A percentile compares a stretch with the other conserved stretches of the same genome.
These are phyloP conservation scores for Apiotrichum montevideense DNA, from an alignment of 1,284 basidiomycete genomes.

Conservation along the genomic window DNA sequence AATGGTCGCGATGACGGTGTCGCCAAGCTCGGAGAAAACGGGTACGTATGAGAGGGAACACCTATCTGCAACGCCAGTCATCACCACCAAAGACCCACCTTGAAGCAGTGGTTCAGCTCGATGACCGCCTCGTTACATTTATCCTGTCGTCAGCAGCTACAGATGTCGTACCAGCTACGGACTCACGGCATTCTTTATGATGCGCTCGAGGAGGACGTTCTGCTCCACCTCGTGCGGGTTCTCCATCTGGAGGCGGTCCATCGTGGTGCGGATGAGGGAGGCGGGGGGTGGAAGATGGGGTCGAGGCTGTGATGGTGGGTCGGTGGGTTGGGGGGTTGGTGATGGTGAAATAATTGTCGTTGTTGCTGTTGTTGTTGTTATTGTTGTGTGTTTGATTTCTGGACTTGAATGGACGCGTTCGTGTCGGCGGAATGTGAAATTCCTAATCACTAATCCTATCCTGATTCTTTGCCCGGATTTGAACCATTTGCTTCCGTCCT, in stretches of 20 bases:
- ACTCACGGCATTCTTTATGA: slow-evolving; percentile 79
- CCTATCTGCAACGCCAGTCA: no score
- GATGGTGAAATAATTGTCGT: no score
- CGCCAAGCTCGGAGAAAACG: no score
- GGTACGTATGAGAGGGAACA: no score
- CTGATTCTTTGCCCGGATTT: no score
- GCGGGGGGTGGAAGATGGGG: not conserved
- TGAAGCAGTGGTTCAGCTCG: slow-evolving; percentile 46
- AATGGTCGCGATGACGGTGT: no score
- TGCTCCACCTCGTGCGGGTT: slow-evolving; percentile 88
- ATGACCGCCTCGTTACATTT: slow-evolving; percentile 46
- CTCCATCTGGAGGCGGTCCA: slow-evolving; percentile 56
- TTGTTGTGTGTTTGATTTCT: no score
- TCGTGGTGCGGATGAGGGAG: not conserved
- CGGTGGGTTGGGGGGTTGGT: no score
- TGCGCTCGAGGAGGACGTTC: slow-evolving; percentile 77
- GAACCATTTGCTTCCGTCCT: no score
- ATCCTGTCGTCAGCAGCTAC: slow-evolving; percentile 48
- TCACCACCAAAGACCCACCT: slow-evolving; percentile 20
- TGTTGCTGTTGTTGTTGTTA: not conserved
- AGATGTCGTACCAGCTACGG: slow-evolving; percentile 50
- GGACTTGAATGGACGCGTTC: no score
- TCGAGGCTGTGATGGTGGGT: not conserved
- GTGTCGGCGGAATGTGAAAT: no score
- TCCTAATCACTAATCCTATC: no score